Base-by-base conservation (phyloP, 2,329 filamentous ascomycete genomes). In the Verticillium tricorpus region DNA sequence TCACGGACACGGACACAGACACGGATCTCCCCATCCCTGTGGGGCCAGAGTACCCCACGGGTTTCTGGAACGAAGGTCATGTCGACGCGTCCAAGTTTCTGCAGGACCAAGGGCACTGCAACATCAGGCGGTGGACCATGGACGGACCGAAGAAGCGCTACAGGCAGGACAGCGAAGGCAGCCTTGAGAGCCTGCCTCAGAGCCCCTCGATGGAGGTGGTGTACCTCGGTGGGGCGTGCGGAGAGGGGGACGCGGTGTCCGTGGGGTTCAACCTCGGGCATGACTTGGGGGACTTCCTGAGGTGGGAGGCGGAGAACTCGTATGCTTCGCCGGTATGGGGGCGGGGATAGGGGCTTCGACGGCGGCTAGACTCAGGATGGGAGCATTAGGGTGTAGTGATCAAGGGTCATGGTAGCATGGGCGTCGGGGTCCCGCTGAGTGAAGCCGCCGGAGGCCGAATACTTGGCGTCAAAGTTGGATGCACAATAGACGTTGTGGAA, bases 221-320 rank as follows among this genome's bases (percentile, higher is more conserved):
- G 32, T 72, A 84, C 22, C 75, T 82, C 45, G 74, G 73, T 31
- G 73, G 72, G 52, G 67, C 65, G 34, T 62, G 65, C 32, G 67
- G 69, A 39, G 64, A 70, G 31, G 64, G 74, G 34, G 76, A 77
- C 59, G 69, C 76, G 11, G 78, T 84, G 60, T 82, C 84, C 0
- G 87, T 88, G 85, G 84, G 84, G 0, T 87, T 82, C 68, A 88
- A 88, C 65, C 74, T 88, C 2, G 79, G 80, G 12, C 82, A 86
- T 64, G 85, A 87, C 68, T 69, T 87, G 45, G 82, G 82, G 1
- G 84, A 87, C 63, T 87, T 85, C 66, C 68, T 88, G 57, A 77
- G 74, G 60, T 87, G 84, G 84, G 84, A 85, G 70, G 73, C 80
- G 4, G 79, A 85, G 66, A 75, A 84, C 60, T 78, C 80, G 2